Evolutionary conservation across 176 grass and related monocot species (phyloP).

Genomic region (Zoysia japonica): DNA sequence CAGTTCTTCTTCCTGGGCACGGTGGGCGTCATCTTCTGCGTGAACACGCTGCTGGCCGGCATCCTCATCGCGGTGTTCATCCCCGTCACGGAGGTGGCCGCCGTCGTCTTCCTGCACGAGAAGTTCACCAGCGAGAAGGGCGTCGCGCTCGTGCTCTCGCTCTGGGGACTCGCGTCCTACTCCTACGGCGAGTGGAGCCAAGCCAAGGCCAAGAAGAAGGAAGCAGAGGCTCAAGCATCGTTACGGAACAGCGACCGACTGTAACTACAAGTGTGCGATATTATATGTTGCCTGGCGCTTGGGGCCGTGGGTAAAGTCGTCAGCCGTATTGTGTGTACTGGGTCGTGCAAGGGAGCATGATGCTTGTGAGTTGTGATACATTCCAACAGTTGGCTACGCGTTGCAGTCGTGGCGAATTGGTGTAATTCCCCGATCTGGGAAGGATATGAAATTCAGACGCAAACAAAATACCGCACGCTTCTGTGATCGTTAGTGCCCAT

Average conservation of each 20-base stretch:
- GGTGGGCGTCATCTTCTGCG: conserved; percentile 69
- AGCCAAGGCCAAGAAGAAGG: conserved; percentile 44
- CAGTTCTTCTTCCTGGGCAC: conserved; percentile 70
- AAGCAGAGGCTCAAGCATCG: neutral
- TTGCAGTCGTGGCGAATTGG: neutral
- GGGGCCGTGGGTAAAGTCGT: too few relatives aligned
- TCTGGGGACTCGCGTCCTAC: conserved; percentile 84
- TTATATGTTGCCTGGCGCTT: too few relatives aligned
- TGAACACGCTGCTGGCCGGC: conserved; percentile 63
- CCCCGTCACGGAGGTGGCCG: conserved; percentile 58
- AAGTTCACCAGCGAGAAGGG: conserved; percentile 72
- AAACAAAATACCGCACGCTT: neutral
- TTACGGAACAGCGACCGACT: too few relatives aligned
- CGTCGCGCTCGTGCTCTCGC: conserved; percentile 57
- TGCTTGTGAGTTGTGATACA: neutral
- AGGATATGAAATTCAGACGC: neutral
- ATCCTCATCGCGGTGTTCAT: conserved; percentile 71
- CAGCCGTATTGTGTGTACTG: neutral
- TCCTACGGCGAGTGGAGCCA: conserved; percentile 64
- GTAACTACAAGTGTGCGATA: too few relatives aligned
- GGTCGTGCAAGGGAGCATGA: neutral
- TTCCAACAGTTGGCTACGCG: neutral
- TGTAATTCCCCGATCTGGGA: neutral
- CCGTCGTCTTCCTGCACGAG: conserved; percentile 65
- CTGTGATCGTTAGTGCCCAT: too few relatives aligned